A percentile compares a stretch with the other conserved stretches of the same genome.
phyloP scores from a whole-genome alignment of 345 rosid genomes.

The Eucalyptus coolabah region DNA sequence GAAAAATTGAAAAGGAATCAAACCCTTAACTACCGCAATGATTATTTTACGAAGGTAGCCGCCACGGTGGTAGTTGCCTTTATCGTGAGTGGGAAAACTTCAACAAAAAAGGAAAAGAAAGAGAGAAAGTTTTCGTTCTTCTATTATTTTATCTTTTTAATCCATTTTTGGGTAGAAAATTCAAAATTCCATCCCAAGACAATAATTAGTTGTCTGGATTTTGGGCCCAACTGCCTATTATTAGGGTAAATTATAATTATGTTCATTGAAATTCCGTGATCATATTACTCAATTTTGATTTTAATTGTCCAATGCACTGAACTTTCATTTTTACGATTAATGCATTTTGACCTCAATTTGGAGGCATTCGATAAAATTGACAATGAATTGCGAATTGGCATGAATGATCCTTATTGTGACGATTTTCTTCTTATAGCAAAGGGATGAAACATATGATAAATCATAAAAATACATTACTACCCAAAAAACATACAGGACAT shows the following conservation, averaged over 20 bases:
- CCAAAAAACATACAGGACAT: background rate
- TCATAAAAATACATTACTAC: background rate
- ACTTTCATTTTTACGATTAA: too few species aligned
- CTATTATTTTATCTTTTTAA: background rate
- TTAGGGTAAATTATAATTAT: background rate
- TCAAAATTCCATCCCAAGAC: background rate
- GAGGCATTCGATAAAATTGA: background rate
- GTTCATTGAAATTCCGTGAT: background rate
- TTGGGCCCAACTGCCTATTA: background rate
- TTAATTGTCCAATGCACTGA: background rate
- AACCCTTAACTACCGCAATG: background rate
- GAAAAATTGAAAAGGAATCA: background rate
- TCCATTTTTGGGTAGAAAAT: background rate
- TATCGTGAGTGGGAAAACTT: background rate
- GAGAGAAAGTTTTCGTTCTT: background rate
- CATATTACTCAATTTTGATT: background rate
- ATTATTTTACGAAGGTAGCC: background rate
- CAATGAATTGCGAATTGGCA: background rate
- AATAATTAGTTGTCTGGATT: background rate
- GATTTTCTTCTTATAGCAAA: background rate
- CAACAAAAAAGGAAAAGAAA: background rate
- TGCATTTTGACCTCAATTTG: background rate
- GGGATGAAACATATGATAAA: background rate
- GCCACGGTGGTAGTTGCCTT: background rate
- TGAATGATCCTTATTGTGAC: background rate